A percentile compares a stretch with the other conserved stretches of the same genome.
Conservation (phyloP, 192 early-diverging fungal genomes). For the Helicostylum pulchrum region DNA sequence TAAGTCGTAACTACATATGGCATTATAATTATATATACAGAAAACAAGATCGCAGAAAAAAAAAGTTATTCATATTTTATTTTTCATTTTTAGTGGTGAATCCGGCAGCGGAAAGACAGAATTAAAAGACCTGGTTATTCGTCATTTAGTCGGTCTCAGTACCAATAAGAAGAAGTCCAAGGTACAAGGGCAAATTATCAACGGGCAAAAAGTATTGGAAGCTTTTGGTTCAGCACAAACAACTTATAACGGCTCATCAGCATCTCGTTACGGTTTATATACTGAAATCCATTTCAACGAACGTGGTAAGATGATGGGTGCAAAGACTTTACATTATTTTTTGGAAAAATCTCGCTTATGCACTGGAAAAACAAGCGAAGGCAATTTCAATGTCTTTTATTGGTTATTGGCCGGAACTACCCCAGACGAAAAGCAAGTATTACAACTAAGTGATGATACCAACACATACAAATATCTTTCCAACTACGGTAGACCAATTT, state of each 20-base stretch:
- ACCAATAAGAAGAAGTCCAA: slow-evolving; percentile 72
- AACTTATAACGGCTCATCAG: slow-evolving; percentile 50
- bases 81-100: slow-evolving; percentile 59
- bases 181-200: slow-evolving; percentile 63
- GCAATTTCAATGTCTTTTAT: slow-evolving; percentile 78
- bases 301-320: slow-evolving; percentile 77
- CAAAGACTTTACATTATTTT: slow-evolving; percentile 72
- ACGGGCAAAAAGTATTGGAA: slow-evolving; percentile 67
- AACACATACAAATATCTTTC: slow-evolving; percentile 54
- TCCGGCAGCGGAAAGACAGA: slow-evolving; percentile 84
- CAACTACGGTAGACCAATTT: slow-evolving; percentile 47
- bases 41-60: not conserved
- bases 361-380: slow-evolving; percentile 47
- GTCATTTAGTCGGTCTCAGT: slow-evolving; percentile 73
- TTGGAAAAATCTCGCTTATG: slow-evolving; percentile 61
- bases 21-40: not conserved
- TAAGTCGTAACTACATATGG: slow-evolving; percentile 22
- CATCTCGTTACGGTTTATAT: slow-evolving; percentile 78
- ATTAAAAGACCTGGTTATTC: slow-evolving; percentile 58
- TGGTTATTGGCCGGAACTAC: slow-evolving; percentile 65
- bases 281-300: slow-evolving; percentile 88
- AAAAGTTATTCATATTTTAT: slow-evolving; percentile 14
- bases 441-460: slow-evolving; percentile 54
- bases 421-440: slow-evolving; percentile 53
- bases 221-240: slow-evolving; percentile 78